Evolutionary conservation across 1,284 basidiomycete genomes (phyloP), one percentile per base, ranked within the genome.

Genomic region (Megacollybia platyphylla): DNA sequence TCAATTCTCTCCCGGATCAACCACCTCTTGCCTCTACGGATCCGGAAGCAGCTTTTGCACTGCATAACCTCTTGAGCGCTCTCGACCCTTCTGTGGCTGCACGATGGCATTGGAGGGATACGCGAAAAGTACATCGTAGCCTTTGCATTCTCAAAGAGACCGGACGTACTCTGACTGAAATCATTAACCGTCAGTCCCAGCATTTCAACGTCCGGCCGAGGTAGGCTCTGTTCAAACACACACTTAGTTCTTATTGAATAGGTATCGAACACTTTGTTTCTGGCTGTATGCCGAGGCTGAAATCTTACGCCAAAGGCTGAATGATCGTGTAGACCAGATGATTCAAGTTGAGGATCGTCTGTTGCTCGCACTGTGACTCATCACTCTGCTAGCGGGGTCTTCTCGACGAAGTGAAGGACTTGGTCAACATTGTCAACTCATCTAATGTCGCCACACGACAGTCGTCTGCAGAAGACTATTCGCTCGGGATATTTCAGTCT

Each of bases 41-140:
- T 48, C 73, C 78, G 1, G 67, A 73, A 2, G 60, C 64, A 4
- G 75, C 84, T 0, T 67, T 76, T 42, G 57, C 63, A 18, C 59
- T 97, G 5, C 77, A 93, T 60, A 63, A 61, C 6, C 64, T 97
- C 2, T 63, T 98, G 2, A 58, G 68, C 2, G 58, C 64, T 0
- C 64, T 98, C 5, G 96, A 98, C 55, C 80, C 80, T 0, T 54
- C 58, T 0, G 80, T 92, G 45, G 89, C 88, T 0, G 66, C 65
- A 10, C 68, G 92, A 48, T 98, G 96, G 94, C 96, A 98, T 59
- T 96, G 91, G 88, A 75, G 72, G 47, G 96, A 99, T 54, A 81
- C 87, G 0, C 71, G 96, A 13, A 99, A 97, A 58, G 84, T 97
- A 1, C 60, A 87, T 17, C 73, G 93, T 20, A 87, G 76, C 47